Conservation (phyloP, 192 early-diverging fungal species). For the Backusella westeae region DNA sequence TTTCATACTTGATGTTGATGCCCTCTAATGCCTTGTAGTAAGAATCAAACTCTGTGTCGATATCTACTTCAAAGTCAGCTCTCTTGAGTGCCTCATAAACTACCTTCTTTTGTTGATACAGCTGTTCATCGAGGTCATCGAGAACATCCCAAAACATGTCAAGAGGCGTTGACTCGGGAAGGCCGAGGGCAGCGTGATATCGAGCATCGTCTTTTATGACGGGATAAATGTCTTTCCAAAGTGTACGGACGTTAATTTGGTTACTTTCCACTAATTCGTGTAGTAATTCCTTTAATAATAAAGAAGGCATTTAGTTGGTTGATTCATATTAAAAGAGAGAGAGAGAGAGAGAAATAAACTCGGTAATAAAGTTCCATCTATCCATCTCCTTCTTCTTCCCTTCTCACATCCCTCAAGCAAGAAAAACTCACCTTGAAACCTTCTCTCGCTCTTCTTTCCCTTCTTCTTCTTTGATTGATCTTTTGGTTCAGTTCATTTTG, state of each 20-base stretch:
- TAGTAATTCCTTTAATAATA: constrained; percentile 52
- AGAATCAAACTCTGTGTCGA: constrained; percentile 45
- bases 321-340: neutral
- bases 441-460: constrained; percentile 74
- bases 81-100: constrained; percentile 63
- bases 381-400: neutral
- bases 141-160: constrained; percentile 95
- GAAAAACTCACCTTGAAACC: constrained; percentile 49
- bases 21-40: constrained; percentile 49
- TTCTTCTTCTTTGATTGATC: constrained; percentile 31
- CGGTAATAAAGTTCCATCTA: neutral
- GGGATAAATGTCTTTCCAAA: constrained; percentile 87
- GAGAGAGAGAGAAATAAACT: neutral
- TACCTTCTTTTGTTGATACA: constrained; percentile 64
- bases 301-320: too few relatives aligned
- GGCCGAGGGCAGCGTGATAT: constrained; percentile 71
- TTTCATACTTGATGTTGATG: constrained; percentile 22
- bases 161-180: constrained; percentile 80
- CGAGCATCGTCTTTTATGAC: constrained; percentile 66
- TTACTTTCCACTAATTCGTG: constrained; percentile 53
- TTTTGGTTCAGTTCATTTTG: constrained; percentile 29
- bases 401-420: neutral
- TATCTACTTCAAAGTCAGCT: constrained; percentile 44
- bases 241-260: constrained; percentile 65
- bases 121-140: constrained; percentile 74